A percentile compares a stretch with the other conserved stretches of the same genome.
Conservation (phyloP, 75 land plant species). For the Azolla pinnata region DNA sequence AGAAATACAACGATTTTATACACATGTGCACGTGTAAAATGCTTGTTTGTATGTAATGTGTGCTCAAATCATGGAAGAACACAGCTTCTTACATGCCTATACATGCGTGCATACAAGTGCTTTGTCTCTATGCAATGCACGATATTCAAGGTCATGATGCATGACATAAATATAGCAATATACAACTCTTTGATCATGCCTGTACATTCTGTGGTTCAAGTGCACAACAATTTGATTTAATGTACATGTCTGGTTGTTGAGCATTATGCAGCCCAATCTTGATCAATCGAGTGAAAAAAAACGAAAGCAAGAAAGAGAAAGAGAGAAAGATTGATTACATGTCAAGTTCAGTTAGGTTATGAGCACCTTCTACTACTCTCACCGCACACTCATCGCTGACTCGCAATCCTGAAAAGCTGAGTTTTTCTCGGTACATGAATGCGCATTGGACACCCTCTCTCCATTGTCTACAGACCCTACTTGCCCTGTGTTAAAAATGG, state of each 20-base stretch:
- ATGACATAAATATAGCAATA: not conserved
- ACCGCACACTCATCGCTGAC: slow-evolving; percentile 67
- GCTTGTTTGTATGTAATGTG: not conserved
- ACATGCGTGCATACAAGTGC: not conserved
- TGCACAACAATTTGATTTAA: not conserved
- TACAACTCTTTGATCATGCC: not conserved
- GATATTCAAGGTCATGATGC: not conserved
- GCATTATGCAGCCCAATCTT: not conserved
- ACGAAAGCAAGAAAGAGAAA: not conserved
- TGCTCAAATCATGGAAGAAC: not conserved
- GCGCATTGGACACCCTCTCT: slow-evolving; percentile 57
- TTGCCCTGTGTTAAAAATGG: slow-evolving; percentile 53
- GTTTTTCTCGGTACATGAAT: slow-evolving; percentile 42
- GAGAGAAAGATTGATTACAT: slow-evolving; percentile 30
- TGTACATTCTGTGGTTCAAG: not conserved
- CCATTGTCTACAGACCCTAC: slow-evolving; percentile 78
- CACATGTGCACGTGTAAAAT: not conserved
- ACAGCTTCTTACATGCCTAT: not conserved
- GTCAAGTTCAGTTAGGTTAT: slow-evolving; percentile 60
- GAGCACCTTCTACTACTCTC: slow-evolving; percentile 40
- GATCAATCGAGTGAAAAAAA: no score
- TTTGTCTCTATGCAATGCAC: not conserved
- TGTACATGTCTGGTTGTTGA: not conserved
- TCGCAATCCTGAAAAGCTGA: slow-evolving; percentile 80
- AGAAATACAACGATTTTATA: not conserved